Conservation (phyloP, 2,329 filamentous ascomycete genomes). For the Sclerotinia spermophila region DNA sequence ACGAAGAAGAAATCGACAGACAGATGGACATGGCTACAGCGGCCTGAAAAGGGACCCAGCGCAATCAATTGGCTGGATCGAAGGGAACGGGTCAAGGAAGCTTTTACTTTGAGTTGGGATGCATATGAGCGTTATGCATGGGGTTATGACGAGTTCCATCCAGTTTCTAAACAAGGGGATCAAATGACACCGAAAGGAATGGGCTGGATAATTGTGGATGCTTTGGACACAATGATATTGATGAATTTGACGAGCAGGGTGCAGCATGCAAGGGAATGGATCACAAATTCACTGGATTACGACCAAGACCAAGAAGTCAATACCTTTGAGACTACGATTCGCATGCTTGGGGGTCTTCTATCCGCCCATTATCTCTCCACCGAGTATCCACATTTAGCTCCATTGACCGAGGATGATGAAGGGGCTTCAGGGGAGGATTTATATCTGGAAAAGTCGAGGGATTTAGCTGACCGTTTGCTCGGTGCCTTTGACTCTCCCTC, state of each 20-base stretch:
- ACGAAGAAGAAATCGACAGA: constrained; percentile 39
- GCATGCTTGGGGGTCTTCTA: constrained; percentile 90
- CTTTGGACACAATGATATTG: constrained; percentile 92
- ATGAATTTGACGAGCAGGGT: constrained; percentile 94
- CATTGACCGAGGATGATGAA: constrained; percentile 65
- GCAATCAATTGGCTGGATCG: constrained; percentile 71
- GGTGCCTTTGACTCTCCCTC: constrained; percentile 84
- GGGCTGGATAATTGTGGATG: constrained; percentile 97
- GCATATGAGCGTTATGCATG: constrained; percentile 90
- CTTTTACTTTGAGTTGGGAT: constrained; percentile 88
- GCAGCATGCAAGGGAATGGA: constrained; percentile 82
- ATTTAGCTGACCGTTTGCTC: constrained; percentile 82
- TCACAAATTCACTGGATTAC: constrained; percentile 75
- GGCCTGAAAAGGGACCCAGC: constrained; percentile 43
- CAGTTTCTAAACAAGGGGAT: constrained; percentile 70
- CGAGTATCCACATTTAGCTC: constrained; percentile 73
- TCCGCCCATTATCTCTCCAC: constrained; percentile 94
- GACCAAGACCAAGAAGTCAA: constrained; percentile 94
- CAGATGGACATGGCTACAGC: constrained; percentile 56
- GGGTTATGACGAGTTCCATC: constrained; percentile 88
- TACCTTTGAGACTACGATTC: constrained; percentile 96
- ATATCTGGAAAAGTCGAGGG: constrained; percentile 92
- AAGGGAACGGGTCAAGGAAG: constrained; percentile 78
- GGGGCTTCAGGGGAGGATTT: constrained; percentile 79
- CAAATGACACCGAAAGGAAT: constrained; percentile 87